Evolutionary conservation across 345 rosid genomes (phyloP), one percentile per base, ranked within the genome.

Genomic region (Anacardium occidentale): DNA sequence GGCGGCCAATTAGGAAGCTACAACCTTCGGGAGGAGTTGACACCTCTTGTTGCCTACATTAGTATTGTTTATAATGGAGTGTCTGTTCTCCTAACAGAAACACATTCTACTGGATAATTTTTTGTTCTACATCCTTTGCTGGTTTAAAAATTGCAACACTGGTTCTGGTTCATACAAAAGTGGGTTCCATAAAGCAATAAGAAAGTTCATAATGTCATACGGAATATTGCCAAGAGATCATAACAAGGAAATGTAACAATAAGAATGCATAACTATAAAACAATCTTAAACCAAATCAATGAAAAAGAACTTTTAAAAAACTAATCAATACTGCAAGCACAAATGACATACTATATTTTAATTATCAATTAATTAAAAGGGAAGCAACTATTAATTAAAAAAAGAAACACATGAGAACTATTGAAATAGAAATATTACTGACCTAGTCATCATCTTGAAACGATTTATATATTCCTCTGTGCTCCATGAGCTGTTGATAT

Each of bases 391-490:
- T 8, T 32, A 60, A 50, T 13, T 42, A 51, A 68, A 20, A 21
- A 64, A 14, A n/a, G n/a, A n/a, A n/a, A n/a, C n/a, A n/a, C n/a
- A n/a, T n/a, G n/a, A 26, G 60, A 50, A 37, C 44, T 26, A 44
- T 21, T 69, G 34, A 20, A 10, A n/a, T 57, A 47, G 45, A 44
- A 72, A 75, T 58, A 24, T 59, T 65, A 29, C 69, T 82, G 63
- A 92, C 98, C 94, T 92, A 12, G 98, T 94, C 98, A 94, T 94
- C 98, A 94, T 94, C 76, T 89, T 94, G 86, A 92, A 94, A 20
- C 96, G 90, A 66, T 82, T 92, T 56, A 90, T 88, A 62, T 88
- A 94, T 59, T 92, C 98, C 64, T 94, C 98, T 88, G 21, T 97
- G 88, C 77, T 85, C 88, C 98, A 94, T 94, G 60, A 92, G 98